Base-by-base conservation (phyloP, 176 grass and related monocot genomes). In the Dendrocalamus sinicus region DNA sequence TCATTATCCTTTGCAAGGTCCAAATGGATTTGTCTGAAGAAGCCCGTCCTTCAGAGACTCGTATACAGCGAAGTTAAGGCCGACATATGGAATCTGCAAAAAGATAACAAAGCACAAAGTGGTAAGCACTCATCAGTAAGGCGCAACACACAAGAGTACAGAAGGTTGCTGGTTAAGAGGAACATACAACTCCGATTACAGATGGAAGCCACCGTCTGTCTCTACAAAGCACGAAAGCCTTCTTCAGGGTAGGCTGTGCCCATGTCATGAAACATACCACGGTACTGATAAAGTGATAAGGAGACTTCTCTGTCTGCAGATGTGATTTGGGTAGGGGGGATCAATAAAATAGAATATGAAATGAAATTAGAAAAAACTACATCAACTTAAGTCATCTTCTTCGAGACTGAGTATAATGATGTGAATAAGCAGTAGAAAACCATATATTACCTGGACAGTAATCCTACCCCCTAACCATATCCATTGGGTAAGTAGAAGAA, bases 261-360 rank as follows among this genome's bases (percentile, higher is more conserved):
- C 72, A 98, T 72, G 40, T 93, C 93, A 88, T 98, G 93, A 89
- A 98, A 94, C 93, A 98, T 98, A 84, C 96, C 96, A 84, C 93
- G 91, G 75, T 96, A 86, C 26, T 28, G 26, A 28, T 28, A 28
- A 28, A 1, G 26, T 28, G 26, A 28, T 28, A 28, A 28, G 26
- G 26, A 28, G 26, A 28, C 26, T 28, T 28, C 26, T 28, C 26
- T 28, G 26, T 28, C 26, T 28, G 26, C 26, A 28, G 26, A 28
- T 28, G 26, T 28, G 26, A 28, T 28, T 28, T 0, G 26, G 26
- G 26, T 0, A 1, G 26, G 26, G 26, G 26, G 26, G 26, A 0
- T 28, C 26, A 28, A 48, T 20, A 58, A 83, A 61, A 85, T 52
- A 80, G 52, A 24, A 43, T 68, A 72, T 1, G 26, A 71, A 75